Evolutionary conservation across 1,284 basidiomycete species (phyloP), one percentile per base, ranked within the genome.

Genomic region (Meripilus lineatus): DNA sequence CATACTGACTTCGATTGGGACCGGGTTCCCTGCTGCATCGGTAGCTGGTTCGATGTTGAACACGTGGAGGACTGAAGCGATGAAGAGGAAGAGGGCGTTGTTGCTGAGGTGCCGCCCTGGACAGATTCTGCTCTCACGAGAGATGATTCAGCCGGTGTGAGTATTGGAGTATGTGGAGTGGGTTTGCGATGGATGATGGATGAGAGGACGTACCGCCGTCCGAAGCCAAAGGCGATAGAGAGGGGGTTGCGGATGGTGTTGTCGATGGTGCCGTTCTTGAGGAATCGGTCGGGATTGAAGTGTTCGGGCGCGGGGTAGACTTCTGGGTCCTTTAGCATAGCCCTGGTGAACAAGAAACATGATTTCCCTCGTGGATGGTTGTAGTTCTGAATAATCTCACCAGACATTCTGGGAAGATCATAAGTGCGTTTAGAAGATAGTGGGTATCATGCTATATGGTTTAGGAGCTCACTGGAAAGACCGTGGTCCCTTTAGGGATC

Each of bases 231-330:
- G 5, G 34, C 21, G 10, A 39, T 30, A 3, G 32, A 20, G 3
- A 24, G n/a, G 10, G 40, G 45, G 22, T 42, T 34, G 3, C 32
- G 15, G 10, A 42, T 40, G 10, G 25, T n/a, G 5, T 5, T 4
- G 30, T 46, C 28, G 14, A 46, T 35, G 6, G 13, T 20, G 4
- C 45, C 40, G 17, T 46, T 33, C 13, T 5, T 17, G 32, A 54
- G 36, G 28, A 52, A 54, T 35, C 55, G 53, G 20, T 52, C 51
- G 6, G 56, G 56, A 14, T 37, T 40, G 33, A 58, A 57, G 5
- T 7, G 17, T 4, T 42, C 42, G 2, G 55, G 56, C 3, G 55
- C 47, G 10, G 48, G 47, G 36, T 48, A 56, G 11, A n/a, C 45
- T 28, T 30, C 37, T 7, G 47, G 39, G 26, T 52, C 42, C 18